Conservation (phyloP, 768 basidiomycete species). For the Mrakia hoshinonis region DNA sequence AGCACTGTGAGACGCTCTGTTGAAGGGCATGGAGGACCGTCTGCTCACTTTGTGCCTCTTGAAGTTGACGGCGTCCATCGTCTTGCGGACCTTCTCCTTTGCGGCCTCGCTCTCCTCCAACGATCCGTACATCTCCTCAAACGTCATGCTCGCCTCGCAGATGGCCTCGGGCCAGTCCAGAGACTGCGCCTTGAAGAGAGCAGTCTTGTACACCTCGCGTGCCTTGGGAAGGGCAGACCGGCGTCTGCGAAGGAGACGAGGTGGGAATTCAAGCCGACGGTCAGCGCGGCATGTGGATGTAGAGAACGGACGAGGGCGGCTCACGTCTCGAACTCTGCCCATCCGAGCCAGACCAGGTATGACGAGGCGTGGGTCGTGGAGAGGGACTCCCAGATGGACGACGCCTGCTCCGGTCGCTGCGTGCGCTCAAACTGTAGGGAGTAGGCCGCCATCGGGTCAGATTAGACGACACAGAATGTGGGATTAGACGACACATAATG, state of each 20-base stretch:
- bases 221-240: constrained; percentile 47
- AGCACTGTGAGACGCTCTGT: not conserved
- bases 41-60: constrained; percentile 55
- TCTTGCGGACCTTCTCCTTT: constrained; percentile 30
- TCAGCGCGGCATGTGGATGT: not conserved
- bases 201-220: constrained; percentile 57
- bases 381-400: constrained; percentile 55
- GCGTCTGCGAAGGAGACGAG: constrained; percentile 32
- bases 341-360: constrained; percentile 66
- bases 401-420: constrained; percentile 33
- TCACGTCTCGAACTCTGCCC: constrained; percentile 65
- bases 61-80: constrained; percentile 54
- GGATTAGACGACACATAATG: not conserved
- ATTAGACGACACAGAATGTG: too few species aligned
- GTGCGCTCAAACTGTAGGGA: constrained; percentile 34
- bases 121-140: constrained; percentile 74
- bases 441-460: too few species aligned
- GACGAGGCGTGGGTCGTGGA: constrained; percentile 60
- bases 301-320: constrained; percentile 32
- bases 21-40: not conserved
- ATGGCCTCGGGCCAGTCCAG: constrained; percentile 93
- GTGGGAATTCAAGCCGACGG: not conserved
- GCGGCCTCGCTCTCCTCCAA: constrained; percentile 46
- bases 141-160: constrained; percentile 82
- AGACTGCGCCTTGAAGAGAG: constrained; percentile 53